Evolutionary conservation across 75 land plant species (phyloP).

Genomic region (Gnetum montanum): DNA sequence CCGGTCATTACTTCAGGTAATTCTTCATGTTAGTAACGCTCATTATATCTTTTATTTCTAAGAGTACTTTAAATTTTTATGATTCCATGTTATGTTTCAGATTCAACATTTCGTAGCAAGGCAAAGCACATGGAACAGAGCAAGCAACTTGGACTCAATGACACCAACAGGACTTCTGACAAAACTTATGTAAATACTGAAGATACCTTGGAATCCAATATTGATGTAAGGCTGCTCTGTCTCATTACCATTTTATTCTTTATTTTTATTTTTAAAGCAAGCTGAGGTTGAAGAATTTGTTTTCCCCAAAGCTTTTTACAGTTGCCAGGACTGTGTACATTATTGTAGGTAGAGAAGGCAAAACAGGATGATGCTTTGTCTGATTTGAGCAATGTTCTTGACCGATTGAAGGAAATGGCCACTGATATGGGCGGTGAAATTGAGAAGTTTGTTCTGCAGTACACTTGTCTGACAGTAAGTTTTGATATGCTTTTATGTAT

Average conservation of each 20-base stretch:
- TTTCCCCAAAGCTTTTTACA: background rate
- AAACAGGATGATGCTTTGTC: conserved; percentile 89
- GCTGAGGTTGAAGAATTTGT: conserved; percentile 3
- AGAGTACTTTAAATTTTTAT: background rate
- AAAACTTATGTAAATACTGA: conserved; percentile 20
- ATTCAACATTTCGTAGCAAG: conserved; percentile 39
- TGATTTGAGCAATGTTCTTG: conserved; percentile 75
- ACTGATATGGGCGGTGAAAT: conserved; percentile 88
- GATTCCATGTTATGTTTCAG: conserved; percentile 15
- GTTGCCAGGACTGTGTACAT: background rate
- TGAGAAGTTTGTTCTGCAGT: conserved; percentile 39
- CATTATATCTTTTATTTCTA: background rate
- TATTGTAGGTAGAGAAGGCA: conserved; percentile 53
- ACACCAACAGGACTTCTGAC: conserved; percentile 12
- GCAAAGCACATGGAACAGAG: conserved; percentile 54
- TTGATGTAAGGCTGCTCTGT: conserved; percentile 31
- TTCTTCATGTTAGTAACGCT: background rate
- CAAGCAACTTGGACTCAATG: conserved; percentile 36
- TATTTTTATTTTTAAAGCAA: no score
- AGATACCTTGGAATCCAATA: conserved; percentile 34
- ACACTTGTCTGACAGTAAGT: background rate
- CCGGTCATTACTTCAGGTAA: conserved; percentile 47
- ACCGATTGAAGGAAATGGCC: conserved; percentile 85
- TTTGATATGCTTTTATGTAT: background rate
- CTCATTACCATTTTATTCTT: background rate